Conservation (phyloP, 1,139 yeast species). For the Pichia sp. region DNA sequence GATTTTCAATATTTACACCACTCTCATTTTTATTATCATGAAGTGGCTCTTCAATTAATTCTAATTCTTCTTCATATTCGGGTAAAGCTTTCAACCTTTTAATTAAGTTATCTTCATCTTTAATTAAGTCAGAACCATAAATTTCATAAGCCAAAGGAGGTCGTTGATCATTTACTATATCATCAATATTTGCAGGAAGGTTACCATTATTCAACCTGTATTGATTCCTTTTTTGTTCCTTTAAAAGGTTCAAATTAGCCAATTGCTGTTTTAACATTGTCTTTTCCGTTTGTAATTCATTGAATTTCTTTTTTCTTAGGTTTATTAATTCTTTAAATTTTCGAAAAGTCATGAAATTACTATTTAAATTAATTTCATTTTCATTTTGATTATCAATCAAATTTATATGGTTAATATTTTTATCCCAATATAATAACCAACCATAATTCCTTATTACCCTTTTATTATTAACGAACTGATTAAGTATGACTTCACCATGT, state of each 20-base stretch:
- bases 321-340: conserved; percentile 18
- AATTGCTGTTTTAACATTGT: conserved; percentile 8
- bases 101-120: not conserved
- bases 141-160: conserved; percentile 3
- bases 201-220: conserved; percentile 5
- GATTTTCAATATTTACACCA: too few relatives aligned
- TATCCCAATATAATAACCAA: conserved; percentile 27
- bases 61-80: conserved; percentile 14
- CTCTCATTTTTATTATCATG: too few relatives aligned
- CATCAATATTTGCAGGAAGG: conserved; percentile 5
- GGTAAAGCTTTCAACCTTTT: conserved; percentile 1
- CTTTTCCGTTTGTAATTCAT: conserved; percentile 3
- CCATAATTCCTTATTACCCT: conserved; percentile 29
- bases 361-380: conserved; percentile 11
- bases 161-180: not conserved
- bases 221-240: conserved; percentile 1
- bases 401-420: conserved; percentile 22
- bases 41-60: not conserved
- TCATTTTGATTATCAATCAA: not conserved
- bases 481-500: conserved; percentile 31
- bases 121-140: conserved; percentile 5
- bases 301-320: conserved; percentile 10
- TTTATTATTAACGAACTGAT: conserved; percentile 30
- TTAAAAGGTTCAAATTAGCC: conserved; percentile 1
- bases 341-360: conserved; percentile 17